Percentiles rank a stretch among this genome's conserved stretches.
These are phyloP conservation scores for Aspergillus sp. DNA, from an alignment of 2,329 filamentous ascomycete genomes.

Conservation along the genomic window DNA sequence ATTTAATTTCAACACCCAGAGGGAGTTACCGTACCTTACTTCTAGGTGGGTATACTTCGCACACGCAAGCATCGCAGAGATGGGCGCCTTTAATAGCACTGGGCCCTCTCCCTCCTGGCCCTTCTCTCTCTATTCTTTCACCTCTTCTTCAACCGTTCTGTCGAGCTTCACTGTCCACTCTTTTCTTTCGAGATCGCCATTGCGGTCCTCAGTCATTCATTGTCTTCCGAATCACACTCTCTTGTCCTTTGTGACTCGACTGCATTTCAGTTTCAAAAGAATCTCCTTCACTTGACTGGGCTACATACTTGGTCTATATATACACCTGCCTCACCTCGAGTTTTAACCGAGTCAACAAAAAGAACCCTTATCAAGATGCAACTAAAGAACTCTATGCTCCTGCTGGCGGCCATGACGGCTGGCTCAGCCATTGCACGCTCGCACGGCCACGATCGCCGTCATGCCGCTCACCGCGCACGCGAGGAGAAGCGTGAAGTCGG, in stretches of 20 bases:
- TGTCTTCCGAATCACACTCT: constrained; percentile 12
- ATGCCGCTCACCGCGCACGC: constrained; percentile 30
- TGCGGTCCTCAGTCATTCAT: constrained; percentile 16
- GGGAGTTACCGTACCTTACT: constrained; percentile 9
- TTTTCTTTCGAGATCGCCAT: constrained; percentile 18
- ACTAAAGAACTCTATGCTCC: constrained; percentile 37
- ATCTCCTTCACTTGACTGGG: constrained; percentile 6
- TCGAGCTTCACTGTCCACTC: constrained; percentile 14
- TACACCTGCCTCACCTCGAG: background rate
- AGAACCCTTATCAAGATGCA: constrained; percentile 30
- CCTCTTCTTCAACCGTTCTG: background rate
- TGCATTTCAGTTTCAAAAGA: constrained; percentile 6
- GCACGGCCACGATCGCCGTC: constrained; percentile 41
- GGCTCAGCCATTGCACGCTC: constrained; percentile 36
- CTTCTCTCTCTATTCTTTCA: constrained; percentile 5
- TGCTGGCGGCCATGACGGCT: constrained; percentile 38
- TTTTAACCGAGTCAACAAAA: background rate
- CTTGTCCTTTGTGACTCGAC: constrained; percentile 9
- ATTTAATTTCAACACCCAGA: constrained; percentile 7
- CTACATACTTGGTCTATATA: background rate
- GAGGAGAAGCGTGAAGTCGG: constrained; percentile 35
- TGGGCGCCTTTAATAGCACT: constrained; percentile 4
- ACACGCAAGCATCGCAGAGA: background rate
- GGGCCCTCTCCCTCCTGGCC: constrained; percentile 3
- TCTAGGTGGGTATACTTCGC: background rate